Conservation (phyloP, 2,329 filamentous ascomycete genomes). For the Colletotrichum karsti region DNA sequence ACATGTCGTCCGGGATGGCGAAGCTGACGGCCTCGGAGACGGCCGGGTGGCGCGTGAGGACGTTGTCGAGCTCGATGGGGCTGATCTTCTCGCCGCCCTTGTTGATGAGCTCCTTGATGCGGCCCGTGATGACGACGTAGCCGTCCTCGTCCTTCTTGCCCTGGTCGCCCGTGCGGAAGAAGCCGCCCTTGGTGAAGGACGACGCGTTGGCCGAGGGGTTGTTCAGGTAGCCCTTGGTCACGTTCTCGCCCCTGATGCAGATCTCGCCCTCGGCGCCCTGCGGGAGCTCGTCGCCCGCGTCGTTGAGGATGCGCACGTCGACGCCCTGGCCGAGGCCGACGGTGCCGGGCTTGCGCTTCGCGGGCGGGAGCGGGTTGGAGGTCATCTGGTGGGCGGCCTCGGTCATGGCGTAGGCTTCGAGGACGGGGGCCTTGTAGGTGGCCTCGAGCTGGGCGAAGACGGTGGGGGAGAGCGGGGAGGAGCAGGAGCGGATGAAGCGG, state of each 20-base stretch:
- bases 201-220: conserved; percentile 79
- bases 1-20: conserved; percentile 82
- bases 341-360: conserved; percentile 80
- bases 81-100: conserved; percentile 92
- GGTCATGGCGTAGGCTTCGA: conserved; percentile 94
- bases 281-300: conserved; percentile 71
- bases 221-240: conserved; percentile 87
- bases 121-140: conserved; percentile 87
- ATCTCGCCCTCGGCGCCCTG: conserved; percentile 82
- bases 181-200: conserved; percentile 78
- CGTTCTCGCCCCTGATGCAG: conserved; percentile 82
- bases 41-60: conserved; percentile 76
- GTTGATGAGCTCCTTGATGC: conserved; percentile 93
- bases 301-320: conserved; percentile 80
- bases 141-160: conserved; percentile 82
- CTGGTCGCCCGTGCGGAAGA: conserved; percentile 90
- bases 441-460: conserved; percentile 82
- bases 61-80: conserved; percentile 88
- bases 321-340: conserved; percentile 87
- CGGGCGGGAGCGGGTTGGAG: conserved; percentile 75
- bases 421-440: conserved; percentile 79
- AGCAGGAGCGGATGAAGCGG: conserved; percentile 89
- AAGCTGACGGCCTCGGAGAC: conserved; percentile 85
- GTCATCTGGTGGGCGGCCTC: conserved; percentile 90
- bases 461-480: conserved; percentile 83